A percentile compares a stretch with the other conserved stretches of the same genome.
Conservation (phyloP, 257 asterid species). For the Scutellaria barbata region DNA sequence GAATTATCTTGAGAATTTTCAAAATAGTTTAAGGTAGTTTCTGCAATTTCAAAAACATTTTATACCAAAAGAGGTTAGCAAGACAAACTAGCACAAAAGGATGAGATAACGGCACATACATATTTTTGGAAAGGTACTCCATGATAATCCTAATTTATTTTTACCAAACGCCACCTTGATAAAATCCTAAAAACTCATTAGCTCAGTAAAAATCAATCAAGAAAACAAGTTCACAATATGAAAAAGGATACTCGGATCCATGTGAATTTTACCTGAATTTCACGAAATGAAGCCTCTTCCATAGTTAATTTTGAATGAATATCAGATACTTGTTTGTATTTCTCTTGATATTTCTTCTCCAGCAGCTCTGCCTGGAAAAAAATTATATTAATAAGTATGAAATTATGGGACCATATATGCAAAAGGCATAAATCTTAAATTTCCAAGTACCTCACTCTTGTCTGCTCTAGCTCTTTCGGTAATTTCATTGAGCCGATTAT, state of each 20-base stretch:
- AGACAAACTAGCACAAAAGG: slow-evolving; percentile 7
- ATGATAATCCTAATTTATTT: slow-evolving; percentile 2
- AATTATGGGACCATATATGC: slow-evolving; percentile 18
- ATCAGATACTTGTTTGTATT: slow-evolving; percentile 91
- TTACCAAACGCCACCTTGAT: slow-evolving; percentile 5
- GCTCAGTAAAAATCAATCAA: slow-evolving; percentile 13
- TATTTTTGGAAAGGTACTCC: slow-evolving; percentile 20
- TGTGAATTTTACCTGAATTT: slow-evolving; percentile 61
- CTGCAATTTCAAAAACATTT: background rate
- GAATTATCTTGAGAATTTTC: background rate
- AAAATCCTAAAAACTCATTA: slow-evolving; percentile 15
- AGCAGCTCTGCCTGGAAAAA: slow-evolving; percentile 78
- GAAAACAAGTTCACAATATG: slow-evolving; percentile 13
- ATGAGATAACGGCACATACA: slow-evolving; percentile 1
- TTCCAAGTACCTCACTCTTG: slow-evolving; percentile 76
- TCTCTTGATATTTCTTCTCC: slow-evolving; percentile 92
- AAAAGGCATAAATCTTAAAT: slow-evolving; percentile 27
- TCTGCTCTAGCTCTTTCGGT: slow-evolving; percentile 96
- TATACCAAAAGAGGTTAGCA: background rate
- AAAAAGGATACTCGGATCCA: slow-evolving; percentile 23
- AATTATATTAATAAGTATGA: slow-evolving; percentile 17
- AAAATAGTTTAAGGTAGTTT: background rate
- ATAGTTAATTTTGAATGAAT: slow-evolving; percentile 90
- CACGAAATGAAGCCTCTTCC: slow-evolving; percentile 97
- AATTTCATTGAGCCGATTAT: slow-evolving; percentile 95